Base-by-base conservation (phyloP, 2,329 filamentous ascomycete genomes). In the Cladosporium sp. region DNA sequence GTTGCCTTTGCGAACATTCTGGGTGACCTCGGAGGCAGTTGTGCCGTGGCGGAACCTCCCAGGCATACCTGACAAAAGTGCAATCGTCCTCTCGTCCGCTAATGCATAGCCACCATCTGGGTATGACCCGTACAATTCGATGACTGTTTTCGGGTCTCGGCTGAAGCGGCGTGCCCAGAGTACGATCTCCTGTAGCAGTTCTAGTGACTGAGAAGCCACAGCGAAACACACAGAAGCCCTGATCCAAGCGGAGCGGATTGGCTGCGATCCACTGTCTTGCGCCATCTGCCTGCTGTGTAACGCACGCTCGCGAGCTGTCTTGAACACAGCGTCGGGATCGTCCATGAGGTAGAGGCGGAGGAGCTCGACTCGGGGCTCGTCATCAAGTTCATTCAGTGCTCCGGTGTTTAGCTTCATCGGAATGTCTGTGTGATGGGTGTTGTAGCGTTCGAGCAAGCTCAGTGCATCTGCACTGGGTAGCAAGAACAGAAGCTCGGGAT, bases 91-190 rank as follows among this genome's bases (percentile, higher is more conserved):
- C 1, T 54, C 14, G 32, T 52, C 32, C 5, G 34, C 18, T 15
- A 63, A 30, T 28, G 28, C 24, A 7, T 21, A 21, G 3, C 41
- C 28, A 5, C 14, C 14, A 8, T 32, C 18, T 4, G 21, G 24
- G 12, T 24, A 51, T 14, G 24, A 28, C 11, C 58, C 58, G 21
- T 63, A 63, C 21, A 63, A 12, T 10, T 38, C 36, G 2, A 34
- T 15, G 14, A 63, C 49, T 10, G 49, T 54, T 11, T 73, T 60
- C 3, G 76, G 73, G 70, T 81, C 80, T 24, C 75, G 75, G 24
- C 76, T 70, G 64, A 75, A 81, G 2, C 77, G 72, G 12, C 73
- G 75, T 1, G 74, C 69, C 79, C 79, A 81, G 3, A 72, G 49
- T 2, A 79, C 38, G 2, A 74, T 73, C 10, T 78, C 72, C 32